Evolutionary conservation across 257 asterid species (phyloP).

Genomic region (Asclepias syriaca): DNA sequence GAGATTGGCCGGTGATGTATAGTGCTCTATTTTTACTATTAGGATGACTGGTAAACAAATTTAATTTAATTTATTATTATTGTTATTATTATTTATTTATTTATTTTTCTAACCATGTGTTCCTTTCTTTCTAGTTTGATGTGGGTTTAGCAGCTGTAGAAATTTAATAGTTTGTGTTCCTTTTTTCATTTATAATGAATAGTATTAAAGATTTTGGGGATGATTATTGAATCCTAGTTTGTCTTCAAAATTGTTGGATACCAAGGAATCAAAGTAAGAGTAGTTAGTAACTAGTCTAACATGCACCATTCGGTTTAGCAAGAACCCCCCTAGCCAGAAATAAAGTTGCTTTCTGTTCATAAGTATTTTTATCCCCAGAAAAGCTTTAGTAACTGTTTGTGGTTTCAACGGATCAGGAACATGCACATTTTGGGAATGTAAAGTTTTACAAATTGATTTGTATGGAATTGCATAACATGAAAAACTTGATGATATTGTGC

Average conservation of each 20-base stretch:
- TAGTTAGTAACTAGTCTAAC: neutral
- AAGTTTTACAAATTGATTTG: neutral
- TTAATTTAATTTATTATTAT: neutral
- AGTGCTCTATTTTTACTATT: neutral
- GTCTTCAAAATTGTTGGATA: neutral
- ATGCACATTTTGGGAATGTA: neutral
- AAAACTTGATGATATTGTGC: neutral
- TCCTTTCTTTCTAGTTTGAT: neutral
- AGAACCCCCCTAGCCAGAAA: neutral
- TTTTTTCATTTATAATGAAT: neutral
- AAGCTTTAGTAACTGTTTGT: neutral
- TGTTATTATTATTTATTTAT: too few relatives aligned
- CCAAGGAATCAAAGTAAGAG: neutral
- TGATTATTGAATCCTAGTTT: neutral
- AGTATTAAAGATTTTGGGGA: neutral
- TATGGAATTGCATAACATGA: neutral
- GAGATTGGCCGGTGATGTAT: neutral
- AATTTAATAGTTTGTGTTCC: neutral
- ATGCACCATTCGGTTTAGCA: neutral
- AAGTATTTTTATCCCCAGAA: neutral
- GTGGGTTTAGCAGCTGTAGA: neutral
- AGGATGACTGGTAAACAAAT: neutral
- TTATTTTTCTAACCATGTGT: neutral
- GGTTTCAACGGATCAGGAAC: neutral
- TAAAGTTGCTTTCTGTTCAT: neutral